Evolutionary conservation across 345 rosid species (phyloP), one percentile per base, ranked within the genome.

Genomic region (Sonneratia caseolaris): DNA sequence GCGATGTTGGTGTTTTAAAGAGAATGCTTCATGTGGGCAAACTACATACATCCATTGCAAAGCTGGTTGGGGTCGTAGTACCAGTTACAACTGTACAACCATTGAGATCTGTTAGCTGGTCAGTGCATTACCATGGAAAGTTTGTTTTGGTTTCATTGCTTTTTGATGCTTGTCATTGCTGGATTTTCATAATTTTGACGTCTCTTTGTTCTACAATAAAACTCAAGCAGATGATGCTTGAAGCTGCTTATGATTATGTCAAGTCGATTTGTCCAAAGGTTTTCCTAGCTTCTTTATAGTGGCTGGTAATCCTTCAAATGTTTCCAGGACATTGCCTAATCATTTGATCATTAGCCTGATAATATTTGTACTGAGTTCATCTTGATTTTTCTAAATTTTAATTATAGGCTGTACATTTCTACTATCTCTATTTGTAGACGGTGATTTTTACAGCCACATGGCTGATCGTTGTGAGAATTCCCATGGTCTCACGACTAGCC

Each of bases 1-100:
- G 43, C 32, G 38, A 42, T 49, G 43, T 36, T 73, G 71, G 69
- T 51, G 35, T 71, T 48, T 36, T 81, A 76, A 49, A 95, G 99
- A 81, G 69, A 95, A 95, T 83, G 90, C 77, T 27, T 78, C 72
- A 45, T 62, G 61, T 68, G 83, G 89, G 70, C 75, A 70, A 74
- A 88, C 91, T 13, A 92, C 97, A 14, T 95, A 92, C 62, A 96
- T 95, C 69, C 99, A 95, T 77, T 92, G 99, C 84, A 95, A 95
- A 83, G 99, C 99, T 48, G 99, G 99, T 37, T 86, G 98, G 53
- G 99, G 99, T 42, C 98, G 99, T 69, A 95, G 98, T 79, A 95
- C 99, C 0, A 27, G 32, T 27, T 27, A 27, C 32, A 27, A 27
- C 32, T 27, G 32, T 27, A 27, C 32, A 24, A 95, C 98, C 37